These are phyloP conservation scores for Boletus reticulatus DNA, from an alignment of 768 basidiomycete species.

Conservation along the genomic window DNA sequence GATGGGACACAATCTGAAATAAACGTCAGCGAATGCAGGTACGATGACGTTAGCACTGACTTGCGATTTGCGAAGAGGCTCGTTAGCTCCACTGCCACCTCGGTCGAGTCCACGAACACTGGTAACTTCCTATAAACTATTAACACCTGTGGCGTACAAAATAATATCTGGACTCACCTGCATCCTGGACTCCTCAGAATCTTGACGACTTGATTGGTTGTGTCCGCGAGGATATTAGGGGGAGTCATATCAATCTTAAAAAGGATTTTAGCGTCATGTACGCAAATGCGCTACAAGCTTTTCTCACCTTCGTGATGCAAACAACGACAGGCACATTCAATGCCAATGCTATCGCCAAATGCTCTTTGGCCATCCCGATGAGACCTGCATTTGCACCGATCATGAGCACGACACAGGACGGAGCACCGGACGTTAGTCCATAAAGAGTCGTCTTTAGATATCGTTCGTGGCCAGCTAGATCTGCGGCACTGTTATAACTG, in stretches of 20 bases:
- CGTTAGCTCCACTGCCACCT: slow-evolving; percentile 78
- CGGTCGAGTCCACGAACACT: slow-evolving; percentile 79
- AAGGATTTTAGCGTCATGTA: neutral
- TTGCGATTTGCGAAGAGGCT: slow-evolving; percentile 70
- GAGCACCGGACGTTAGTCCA: slow-evolving; percentile 90
- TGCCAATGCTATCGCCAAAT: slow-evolving; percentile 91
- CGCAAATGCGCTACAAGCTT: neutral
- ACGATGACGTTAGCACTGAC: slow-evolving; percentile 36
- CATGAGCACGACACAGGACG: slow-evolving; percentile 89
- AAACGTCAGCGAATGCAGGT: slow-evolving; percentile 2
- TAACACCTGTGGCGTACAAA: neutral
- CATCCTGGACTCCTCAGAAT: slow-evolving; percentile 93
- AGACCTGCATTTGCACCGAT: slow-evolving; percentile 94
- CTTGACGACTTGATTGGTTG: slow-evolving; percentile 88
- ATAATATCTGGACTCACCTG: slow-evolving; percentile 45
- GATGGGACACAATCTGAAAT: slow-evolving; percentile 76
- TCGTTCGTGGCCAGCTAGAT: slow-evolving; percentile 94
- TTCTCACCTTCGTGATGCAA: slow-evolving; percentile 85
- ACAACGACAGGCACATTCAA: slow-evolving; percentile 91
- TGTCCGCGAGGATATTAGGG: slow-evolving; percentile 85
- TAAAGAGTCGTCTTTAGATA: slow-evolving; percentile 93
- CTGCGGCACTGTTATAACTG: slow-evolving; percentile 37
- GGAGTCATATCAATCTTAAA: slow-evolving; percentile 93
- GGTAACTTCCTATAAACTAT: slow-evolving; percentile 61
- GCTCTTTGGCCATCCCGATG: slow-evolving; percentile 94